Base-by-base conservation (phyloP, 1,284 basidiomycete genomes). In the Leccinum subrobustum region DNA sequence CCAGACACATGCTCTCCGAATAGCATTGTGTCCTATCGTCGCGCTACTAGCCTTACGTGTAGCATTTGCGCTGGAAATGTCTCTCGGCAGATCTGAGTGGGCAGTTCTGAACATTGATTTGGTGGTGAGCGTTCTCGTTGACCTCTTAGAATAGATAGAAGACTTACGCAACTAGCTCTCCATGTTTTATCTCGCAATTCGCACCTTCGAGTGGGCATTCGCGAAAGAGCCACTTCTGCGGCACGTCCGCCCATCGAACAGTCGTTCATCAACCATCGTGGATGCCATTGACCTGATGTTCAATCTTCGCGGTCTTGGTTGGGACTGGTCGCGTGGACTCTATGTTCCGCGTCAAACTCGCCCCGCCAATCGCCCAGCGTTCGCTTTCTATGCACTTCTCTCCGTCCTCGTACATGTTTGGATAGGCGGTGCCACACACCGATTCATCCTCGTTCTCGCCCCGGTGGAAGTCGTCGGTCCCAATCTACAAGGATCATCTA, bases 261-360 rank as follows among this genome's bases (percentile, higher is more conserved):
- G 52, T 4, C 20, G 56, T 7, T 50, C 60, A 4, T 69, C 64
- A 14, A 39, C 31, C 23, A 58, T 74, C n/a, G 59, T 73, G 37
- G 80, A 87, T 62, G 77, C 79, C 1, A 64, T 79, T 9, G 82
- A 87, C 59, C 75, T 88, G 8, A 65, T 62, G 14, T 73, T 68
- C 61, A 83, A 79, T 62, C 64, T 81, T n/a, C 82, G 85, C n/a
- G 85, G 85, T 4, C 65, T 77, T 44, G 83, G 82, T n/a, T 87
- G 86, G 84, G 55, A 63, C 11, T 71, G 68, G 68, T 70, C 67
- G 1, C 64, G 70, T 31, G 74, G 77, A 57, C 67, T 81, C 9
- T 71, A 78, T 54, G 54, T 83, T 39, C 79, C 83, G 1, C 65
- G 60, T 9, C 78, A 82, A 65, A 78, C 74, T n/a, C 78, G 81